Conservation (phyloP, 441 rosid genomes). For the Dalechampia spathulata region DNA sequence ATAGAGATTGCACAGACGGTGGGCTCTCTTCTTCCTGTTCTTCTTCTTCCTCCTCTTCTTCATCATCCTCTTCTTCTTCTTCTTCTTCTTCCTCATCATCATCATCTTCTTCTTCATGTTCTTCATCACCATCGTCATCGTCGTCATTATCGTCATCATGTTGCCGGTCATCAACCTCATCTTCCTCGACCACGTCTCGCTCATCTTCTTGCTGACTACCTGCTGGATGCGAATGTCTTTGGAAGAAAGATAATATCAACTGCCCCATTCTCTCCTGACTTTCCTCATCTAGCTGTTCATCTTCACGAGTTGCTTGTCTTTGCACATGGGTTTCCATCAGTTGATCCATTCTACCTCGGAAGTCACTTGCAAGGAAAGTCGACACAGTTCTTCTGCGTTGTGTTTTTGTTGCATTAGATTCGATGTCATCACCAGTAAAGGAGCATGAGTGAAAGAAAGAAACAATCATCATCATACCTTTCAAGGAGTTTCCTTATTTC, state of each 20-base stretch:
- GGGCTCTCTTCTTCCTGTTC: slow-evolving; percentile 21
- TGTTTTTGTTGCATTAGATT: background rate
- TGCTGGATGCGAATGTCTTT: slow-evolving; percentile 20
- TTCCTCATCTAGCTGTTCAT: slow-evolving; percentile 25
- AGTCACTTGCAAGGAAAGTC: slow-evolving; percentile 48
- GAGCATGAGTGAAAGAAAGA: background rate
- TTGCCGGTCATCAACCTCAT: slow-evolving; percentile 10
- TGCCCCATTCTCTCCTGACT: slow-evolving; percentile 32
- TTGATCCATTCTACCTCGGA: slow-evolving; percentile 56
- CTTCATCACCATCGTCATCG: slow-evolving; percentile 16
- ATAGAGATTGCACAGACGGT: slow-evolving; percentile 30
- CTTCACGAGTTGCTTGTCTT: slow-evolving; percentile 30
- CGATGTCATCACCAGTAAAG: no score
- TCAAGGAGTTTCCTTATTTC: slow-evolving; percentile 64
- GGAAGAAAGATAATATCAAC: slow-evolving; percentile 28
- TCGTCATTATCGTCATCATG: slow-evolving; percentile 22
- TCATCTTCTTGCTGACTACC: slow-evolving; percentile 16
- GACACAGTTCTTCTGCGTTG: slow-evolving; percentile 71
- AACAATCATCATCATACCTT: slow-evolving; percentile 36
- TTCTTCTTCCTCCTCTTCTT: slow-evolving; percentile 10
- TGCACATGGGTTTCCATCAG: slow-evolving; percentile 41
- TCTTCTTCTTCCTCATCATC: slow-evolving; percentile 21
- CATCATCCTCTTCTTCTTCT: slow-evolving; percentile 17
- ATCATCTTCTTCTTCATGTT: slow-evolving; percentile 13
- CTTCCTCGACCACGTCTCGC: slow-evolving; percentile 16